Percentiles rank a stretch among this genome's conserved stretches.
phyloP scores from a whole-genome alignment of 108 stramenopile genomes.

The Stephanodiscus triporus region DNA sequence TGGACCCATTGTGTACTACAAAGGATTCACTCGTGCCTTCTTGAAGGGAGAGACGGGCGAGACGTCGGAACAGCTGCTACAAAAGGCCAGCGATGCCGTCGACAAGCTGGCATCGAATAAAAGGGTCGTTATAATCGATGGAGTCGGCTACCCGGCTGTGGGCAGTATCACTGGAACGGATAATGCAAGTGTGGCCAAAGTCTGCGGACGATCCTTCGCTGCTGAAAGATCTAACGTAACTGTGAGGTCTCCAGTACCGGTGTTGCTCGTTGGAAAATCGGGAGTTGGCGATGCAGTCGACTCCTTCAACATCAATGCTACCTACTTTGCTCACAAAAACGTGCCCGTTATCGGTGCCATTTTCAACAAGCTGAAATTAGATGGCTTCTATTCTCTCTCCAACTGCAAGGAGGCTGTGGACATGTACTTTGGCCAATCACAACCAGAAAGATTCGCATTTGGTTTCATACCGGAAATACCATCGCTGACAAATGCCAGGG shows the following conservation, averaged over 20 bases:
- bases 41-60: slow-evolving; percentile 84
- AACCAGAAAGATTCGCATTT: slow-evolving; percentile 53
- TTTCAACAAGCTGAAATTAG: slow-evolving; percentile 84
- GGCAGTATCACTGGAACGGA: slow-evolving; percentile 95
- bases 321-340: slow-evolving; percentile 76
- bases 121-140: slow-evolving; percentile 90
- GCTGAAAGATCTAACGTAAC: not conserved
- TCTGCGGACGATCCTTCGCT: slow-evolving; percentile 57
- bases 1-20: slow-evolving; percentile 96
- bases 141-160: slow-evolving; percentile 97
- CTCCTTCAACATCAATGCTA: slow-evolving; percentile 94
- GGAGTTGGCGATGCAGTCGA: slow-evolving; percentile 97
- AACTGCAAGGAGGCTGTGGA: slow-evolving; percentile 74
- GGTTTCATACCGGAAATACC: slow-evolving; percentile 81
- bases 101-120: slow-evolving; percentile 72
- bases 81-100: slow-evolving; percentile 76
- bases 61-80: slow-evolving; percentile 63
- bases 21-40: slow-evolving; percentile 96
- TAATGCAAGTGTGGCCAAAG: slow-evolving; percentile 87
- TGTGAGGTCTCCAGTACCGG: slow-evolving; percentile 54
- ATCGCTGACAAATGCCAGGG: slow-evolving; percentile 41
- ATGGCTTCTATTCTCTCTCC: slow-evolving; percentile 87
- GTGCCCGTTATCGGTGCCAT: slow-evolving; percentile 88
- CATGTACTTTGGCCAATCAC: slow-evolving; percentile 74
- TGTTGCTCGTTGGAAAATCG: slow-evolving; percentile 74